phyloP scores from a whole-genome alignment of 441 rosid genomes.

The Geranium incanum region DNA sequence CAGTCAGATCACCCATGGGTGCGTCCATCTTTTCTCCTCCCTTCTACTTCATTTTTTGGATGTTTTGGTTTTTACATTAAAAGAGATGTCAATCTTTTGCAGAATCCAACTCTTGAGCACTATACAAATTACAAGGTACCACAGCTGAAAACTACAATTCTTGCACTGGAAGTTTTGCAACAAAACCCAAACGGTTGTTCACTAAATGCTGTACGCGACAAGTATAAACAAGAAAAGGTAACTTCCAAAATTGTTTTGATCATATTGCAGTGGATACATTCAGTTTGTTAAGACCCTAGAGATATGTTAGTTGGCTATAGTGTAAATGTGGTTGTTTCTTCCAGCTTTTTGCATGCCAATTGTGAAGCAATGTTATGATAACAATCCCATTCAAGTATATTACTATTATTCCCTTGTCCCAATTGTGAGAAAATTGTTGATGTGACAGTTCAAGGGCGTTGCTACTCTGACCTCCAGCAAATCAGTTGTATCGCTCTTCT shows the following conservation, averaged over 20 bases:
- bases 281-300: too few species aligned
- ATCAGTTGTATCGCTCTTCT: not conserved
- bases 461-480: not conserved
- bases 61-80: not conserved
- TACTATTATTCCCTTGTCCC: too few species aligned
- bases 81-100: not conserved
- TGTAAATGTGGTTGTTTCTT: too few species aligned
- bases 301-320: too few species aligned
- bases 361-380: too few species aligned
- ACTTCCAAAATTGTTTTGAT: too few species aligned
- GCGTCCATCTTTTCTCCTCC: not conserved
- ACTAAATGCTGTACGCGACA: conserved; percentile 41
- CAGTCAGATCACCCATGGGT: conserved; percentile 63
- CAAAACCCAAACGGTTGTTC: conserved; percentile 46
- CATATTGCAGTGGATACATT: too few species aligned
- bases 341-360: too few species aligned
- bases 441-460: conserved; percentile 1
- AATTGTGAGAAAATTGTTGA: not conserved
- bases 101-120: conserved; percentile 61
- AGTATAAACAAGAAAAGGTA: conserved; percentile 59
- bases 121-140: conserved; percentile 50
- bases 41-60: not conserved
- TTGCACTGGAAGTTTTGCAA: conserved; percentile 48
- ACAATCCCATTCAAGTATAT: too few species aligned
- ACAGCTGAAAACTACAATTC: conserved; percentile 43